Conservation (phyloP, 1,284 basidiomycete species). For the Heterobasidion occidentale region DNA sequence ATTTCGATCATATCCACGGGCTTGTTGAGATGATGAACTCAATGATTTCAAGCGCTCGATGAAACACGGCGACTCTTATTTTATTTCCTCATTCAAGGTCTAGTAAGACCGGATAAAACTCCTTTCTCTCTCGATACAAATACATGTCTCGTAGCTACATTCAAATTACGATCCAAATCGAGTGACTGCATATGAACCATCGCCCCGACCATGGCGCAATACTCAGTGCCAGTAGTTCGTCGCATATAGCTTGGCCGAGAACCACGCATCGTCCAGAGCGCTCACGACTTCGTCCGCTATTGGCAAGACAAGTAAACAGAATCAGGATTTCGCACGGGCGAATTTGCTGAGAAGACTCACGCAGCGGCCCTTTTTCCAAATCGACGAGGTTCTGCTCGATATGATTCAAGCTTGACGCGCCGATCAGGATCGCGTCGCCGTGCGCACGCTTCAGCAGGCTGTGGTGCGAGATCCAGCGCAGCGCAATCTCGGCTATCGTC, state of each 20-base stretch:
- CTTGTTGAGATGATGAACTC: too few species aligned
- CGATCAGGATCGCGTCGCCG: slow-evolving; percentile 44
- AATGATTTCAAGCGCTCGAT: too few species aligned
- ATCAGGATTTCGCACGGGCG: not conserved
- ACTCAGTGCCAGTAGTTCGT: slow-evolving; percentile 21
- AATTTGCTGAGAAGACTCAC: slow-evolving; percentile 23
- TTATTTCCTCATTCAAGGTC: too few species aligned
- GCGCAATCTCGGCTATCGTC: slow-evolving; percentile 39
- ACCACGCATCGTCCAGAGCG: slow-evolving; percentile 31
- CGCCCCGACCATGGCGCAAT: not conserved
- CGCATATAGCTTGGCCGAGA: slow-evolving; percentile 21
- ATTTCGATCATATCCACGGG: too few species aligned
- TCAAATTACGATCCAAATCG: not conserved
- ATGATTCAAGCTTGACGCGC: slow-evolving; percentile 40
- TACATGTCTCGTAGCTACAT: not conserved
- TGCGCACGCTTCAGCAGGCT: slow-evolving; percentile 37
- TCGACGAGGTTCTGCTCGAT: slow-evolving; percentile 47
- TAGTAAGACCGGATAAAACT: too few species aligned
- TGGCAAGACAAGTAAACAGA: not conserved
- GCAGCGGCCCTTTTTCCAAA: slow-evolving; percentile 49
- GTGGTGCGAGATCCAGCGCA: slow-evolving; percentile 49
- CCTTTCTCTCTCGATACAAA: too few species aligned
- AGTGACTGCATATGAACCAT: too few species aligned
- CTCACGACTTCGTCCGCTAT: slow-evolving; percentile 24
- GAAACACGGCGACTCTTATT: too few species aligned